These are phyloP conservation scores for Calocybe indica DNA, from an alignment of 768 basidiomycete species.

Conservation along the genomic window DNA sequence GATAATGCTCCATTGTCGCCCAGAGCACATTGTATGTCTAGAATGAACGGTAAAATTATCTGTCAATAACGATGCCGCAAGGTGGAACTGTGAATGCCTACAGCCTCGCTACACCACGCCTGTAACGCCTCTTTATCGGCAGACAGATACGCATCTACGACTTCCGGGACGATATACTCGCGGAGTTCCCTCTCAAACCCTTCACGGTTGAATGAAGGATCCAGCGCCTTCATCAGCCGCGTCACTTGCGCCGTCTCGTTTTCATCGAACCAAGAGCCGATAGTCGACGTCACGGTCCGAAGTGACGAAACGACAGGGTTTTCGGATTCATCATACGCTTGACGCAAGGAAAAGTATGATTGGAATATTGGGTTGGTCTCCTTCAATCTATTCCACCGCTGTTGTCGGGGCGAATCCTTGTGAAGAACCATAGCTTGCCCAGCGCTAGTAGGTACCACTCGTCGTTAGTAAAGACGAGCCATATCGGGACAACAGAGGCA, in stretches of 20 bases:
- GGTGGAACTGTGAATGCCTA: slow-evolving; percentile 32
- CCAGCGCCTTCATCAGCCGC: slow-evolving; percentile 79
- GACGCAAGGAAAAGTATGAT: slow-evolving; percentile 48
- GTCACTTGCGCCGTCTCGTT: slow-evolving; percentile 97
- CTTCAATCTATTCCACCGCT: slow-evolving; percentile 78
- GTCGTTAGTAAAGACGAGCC: not conserved
- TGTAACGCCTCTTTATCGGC: slow-evolving; percentile 83
- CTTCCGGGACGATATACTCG: slow-evolving; percentile 97
- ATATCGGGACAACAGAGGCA: not conserved
- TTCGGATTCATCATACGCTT: slow-evolving; percentile 88
- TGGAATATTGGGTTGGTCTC: slow-evolving; percentile 74
- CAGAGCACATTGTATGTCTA: slow-evolving; percentile 98
- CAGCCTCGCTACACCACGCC: slow-evolving; percentile 95
- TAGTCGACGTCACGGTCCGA: slow-evolving; percentile 75
- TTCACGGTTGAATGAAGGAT: slow-evolving; percentile 84
- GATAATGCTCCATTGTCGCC: slow-evolving; percentile 95
- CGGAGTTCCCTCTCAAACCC: slow-evolving; percentile 83
- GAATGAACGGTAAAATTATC: not conserved
- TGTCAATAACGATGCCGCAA: not conserved
- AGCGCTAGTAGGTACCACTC: slow-evolving; percentile 45
- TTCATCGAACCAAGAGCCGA: slow-evolving; percentile 93
- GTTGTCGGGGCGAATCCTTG: slow-evolving; percentile 72
- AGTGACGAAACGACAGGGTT: slow-evolving; percentile 79
- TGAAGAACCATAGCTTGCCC: slow-evolving; percentile 82
- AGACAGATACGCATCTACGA: slow-evolving; percentile 92